phyloP scores from a whole-genome alignment of 202 grass and related monocot species.

The Hordeum pubiflorum region DNA sequence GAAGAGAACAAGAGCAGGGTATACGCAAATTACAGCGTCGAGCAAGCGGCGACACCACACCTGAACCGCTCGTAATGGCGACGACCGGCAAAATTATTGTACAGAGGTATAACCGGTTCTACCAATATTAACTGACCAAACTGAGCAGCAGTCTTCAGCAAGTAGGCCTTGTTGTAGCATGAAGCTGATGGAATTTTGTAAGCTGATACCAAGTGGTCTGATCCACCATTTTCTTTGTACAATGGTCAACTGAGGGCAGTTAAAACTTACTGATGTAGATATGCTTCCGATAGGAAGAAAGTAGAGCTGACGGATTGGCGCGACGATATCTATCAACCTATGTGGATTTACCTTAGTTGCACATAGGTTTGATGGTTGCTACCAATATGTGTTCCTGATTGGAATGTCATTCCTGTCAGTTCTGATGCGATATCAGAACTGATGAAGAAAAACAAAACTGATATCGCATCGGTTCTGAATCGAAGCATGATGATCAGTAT shows the following conservation, averaged over 20 bases:
- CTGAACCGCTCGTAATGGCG: background rate
- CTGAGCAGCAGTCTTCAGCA: background rate
- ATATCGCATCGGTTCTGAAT: too few relatives aligned
- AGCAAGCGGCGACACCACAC: slow-evolving; percentile 1
- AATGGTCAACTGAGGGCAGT: background rate
- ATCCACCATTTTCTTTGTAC: background rate
- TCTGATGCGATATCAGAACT: background rate
- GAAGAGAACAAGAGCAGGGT: slow-evolving; percentile 52
- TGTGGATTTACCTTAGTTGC: background rate
- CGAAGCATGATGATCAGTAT: too few relatives aligned
- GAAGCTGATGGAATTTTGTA: slow-evolving; percentile 2
- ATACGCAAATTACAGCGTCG: slow-evolving; percentile 37
- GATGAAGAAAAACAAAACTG: background rate
- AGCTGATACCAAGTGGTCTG: background rate
- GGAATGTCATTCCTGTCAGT: background rate
- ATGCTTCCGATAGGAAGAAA: background rate
- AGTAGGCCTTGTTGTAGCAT: background rate
- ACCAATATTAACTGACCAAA: background rate
- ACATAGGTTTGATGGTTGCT: background rate
- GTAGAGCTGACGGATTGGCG: background rate
- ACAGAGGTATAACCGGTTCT: slow-evolving; percentile 8
- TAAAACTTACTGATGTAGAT: slow-evolving; percentile 3
- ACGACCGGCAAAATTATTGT: slow-evolving; percentile 13
- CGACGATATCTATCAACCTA: background rate
- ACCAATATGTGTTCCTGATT: background rate